Base-by-base conservation (phyloP, 805 yeast species). In the Lipomyces sp. region DNA sequence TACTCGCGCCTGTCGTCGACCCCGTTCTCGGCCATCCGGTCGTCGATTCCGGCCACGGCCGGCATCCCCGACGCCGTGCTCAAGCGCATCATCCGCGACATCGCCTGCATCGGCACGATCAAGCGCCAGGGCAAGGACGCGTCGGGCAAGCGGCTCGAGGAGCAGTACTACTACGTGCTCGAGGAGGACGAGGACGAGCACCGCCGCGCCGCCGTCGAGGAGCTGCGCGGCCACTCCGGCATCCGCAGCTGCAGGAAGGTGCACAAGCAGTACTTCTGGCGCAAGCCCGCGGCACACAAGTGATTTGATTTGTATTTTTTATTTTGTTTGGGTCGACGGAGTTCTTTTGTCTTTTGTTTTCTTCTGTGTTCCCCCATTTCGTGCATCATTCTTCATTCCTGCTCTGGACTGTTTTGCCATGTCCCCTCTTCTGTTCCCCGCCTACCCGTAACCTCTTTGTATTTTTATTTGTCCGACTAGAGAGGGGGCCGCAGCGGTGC, bases 81-180 rank as follows among this genome's bases (percentile, higher is more conserved):
- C 13, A 72, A 78, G 39, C 65, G 65, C 18, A 63, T 80, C 6
- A 72, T 82, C 39, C 68, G 70, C 45, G 64, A 67, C 39, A 70
- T 80, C 34, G 61, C 68, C 4, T 84, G 91, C 62, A 77, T 91
- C 51, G 98, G 98, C n/a, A 84, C 85, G 10, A 90, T 93, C 53
- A 79, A 81, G 63, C 83, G 98, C 67, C 75, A 78, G 51, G 97
- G 97, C 43, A 90, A 89, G 67, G 98, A 93, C 68, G 97, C 98
- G 2, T 95, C 96, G 2, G 98, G 98, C 10, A 88, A 89, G 67
- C 86, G 86, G 2, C 74, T 93, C 55, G 98, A 91, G 59, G 95
- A 88, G 66, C 97, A 93, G 66, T 93, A 87, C 65, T 93, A 89
- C 68, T 93, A 93, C 65, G 81, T 83, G 50, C 82, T 89, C 2